These are phyloP conservation scores for Leucosporidium creatinivorum DNA, from an alignment of 768 basidiomycete species.

Conservation along the genomic window DNA sequence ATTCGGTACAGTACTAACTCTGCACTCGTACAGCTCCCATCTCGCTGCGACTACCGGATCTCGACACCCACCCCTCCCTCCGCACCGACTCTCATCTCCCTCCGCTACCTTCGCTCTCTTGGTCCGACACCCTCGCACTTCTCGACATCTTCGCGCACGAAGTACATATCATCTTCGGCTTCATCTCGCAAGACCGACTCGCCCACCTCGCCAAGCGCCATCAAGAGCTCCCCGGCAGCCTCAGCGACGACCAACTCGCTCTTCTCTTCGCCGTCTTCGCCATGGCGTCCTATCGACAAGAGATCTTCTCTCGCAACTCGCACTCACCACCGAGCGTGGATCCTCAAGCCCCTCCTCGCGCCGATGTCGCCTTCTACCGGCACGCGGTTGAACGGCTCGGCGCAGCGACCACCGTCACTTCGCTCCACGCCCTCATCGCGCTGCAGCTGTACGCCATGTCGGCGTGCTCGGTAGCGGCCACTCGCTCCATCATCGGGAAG, in stretches of 20 bases:
- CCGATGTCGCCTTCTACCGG: slow-evolving; percentile 1
- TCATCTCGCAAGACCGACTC: not conserved
- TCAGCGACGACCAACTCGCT: slow-evolving; percentile 5
- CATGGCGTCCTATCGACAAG: not conserved
- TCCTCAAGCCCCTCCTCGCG: not conserved
- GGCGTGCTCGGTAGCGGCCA: not conserved
- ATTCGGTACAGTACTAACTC: too few species aligned
- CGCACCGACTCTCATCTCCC: not conserved
- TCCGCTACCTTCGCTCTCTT: not conserved
- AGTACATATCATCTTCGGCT: slow-evolving; percentile 1
- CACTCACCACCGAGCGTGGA: not conserved
- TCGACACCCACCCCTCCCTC: slow-evolving; percentile 2
- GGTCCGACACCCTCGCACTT: not conserved
- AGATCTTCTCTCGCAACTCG: not conserved
- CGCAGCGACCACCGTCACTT: not conserved
- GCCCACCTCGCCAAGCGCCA: slow-evolving; percentile 2
- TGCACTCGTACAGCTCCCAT: not conserved
- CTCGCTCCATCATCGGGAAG: not conserved
- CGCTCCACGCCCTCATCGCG: slow-evolving; percentile 4
- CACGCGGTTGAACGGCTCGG: not conserved
- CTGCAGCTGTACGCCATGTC: slow-evolving; percentile 2
- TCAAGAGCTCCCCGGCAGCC: not conserved
- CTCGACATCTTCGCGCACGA: slow-evolving; percentile 9
- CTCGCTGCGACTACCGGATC: slow-evolving; percentile 5
- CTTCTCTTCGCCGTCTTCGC: slow-evolving; percentile 4